A percentile compares a stretch with the other conserved stretches of the same genome.
Conservation (phyloP, 805 yeast genomes). For the Sugiyamaella valdiviana region DNA sequence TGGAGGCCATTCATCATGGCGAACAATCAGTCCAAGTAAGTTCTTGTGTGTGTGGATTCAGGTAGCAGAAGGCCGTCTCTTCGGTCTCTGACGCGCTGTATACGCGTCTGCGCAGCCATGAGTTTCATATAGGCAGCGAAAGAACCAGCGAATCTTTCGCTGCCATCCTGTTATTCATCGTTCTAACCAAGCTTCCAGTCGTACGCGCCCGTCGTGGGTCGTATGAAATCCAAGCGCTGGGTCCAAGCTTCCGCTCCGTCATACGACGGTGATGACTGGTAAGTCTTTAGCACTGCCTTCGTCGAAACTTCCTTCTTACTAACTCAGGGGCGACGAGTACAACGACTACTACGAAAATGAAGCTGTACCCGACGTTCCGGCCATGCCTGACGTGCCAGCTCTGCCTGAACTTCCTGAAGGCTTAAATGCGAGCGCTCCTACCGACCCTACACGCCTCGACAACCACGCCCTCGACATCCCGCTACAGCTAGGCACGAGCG, state of each 20-base stretch:
- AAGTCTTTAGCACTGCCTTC: constrained; percentile 6
- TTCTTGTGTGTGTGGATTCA: neutral
- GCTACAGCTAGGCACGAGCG: constrained; percentile 8
- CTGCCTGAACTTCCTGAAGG: neutral
- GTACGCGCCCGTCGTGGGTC: constrained; percentile 24
- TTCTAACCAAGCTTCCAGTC: constrained; percentile 17
- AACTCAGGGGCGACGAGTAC: constrained; percentile 28
- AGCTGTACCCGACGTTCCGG: constrained; percentile 21
- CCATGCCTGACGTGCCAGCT: constrained; percentile 20
- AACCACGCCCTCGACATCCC: constrained; percentile 4
- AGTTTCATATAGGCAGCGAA: too few species aligned
- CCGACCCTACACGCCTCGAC: neutral
- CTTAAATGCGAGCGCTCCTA: neutral
- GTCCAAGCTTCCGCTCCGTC: constrained; percentile 29
- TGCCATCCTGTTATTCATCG: neutral
- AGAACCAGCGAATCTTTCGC: too few species aligned
- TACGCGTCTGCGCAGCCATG: too few species aligned
- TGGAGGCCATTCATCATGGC: neutral
- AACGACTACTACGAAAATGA: constrained; percentile 20
- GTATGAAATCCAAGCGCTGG: constrained; percentile 33
- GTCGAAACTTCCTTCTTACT: neutral
- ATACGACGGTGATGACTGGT: constrained; percentile 34
- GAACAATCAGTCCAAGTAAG: neutral
- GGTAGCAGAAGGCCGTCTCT: neutral
- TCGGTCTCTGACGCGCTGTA: too few species aligned